Evolutionary conservation across 805 yeast genomes (phyloP), one percentile per base, ranked within the genome.

Genomic region (Teunomyces stri): DNA sequence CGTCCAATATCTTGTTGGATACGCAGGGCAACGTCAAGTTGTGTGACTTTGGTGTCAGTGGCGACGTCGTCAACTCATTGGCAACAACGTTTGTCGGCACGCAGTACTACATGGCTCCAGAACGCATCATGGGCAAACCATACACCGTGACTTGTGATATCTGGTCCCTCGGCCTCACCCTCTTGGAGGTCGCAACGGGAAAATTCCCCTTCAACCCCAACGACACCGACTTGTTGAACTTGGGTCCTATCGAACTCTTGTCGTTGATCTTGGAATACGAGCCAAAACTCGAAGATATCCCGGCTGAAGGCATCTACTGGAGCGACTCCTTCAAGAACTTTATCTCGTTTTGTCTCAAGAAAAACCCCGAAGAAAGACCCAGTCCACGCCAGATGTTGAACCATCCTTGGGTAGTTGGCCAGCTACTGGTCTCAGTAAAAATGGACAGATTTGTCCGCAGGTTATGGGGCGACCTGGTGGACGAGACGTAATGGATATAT

Each of bases 21-120:
- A 62, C 69, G 3, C 56, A 71, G 15, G 99, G 99, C 2, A 84
- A 87, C 59, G 91, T 92, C 44, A 94, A 94, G 64, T 71, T 94
- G 44, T 92, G 98, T 69, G 99, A 94, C 69, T 94, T 94, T 70
- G 99, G 99, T 16, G 99, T 94, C 22, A 85, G 96, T 61, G 99
- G 99, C 9, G 97, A 89, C 60, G 96, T 94, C 15, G 96, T 92
- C 28, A 87, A 94, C 65, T 89, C 97, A 0, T 72, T 94, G 41
- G 98, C 98, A 1, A 89, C 96, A 1, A 94, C 99, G 0, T 94
- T 91, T 61, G 94, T 97, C 0, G 99, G 99, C 2, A 94, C 99
- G 0, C 91, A 96, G 9, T 92, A 89, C 63, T 94, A 94, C 66
- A 94, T 94, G 99, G 98, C 99, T 0, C 99, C 99, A 0, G 99